phyloP scores from a whole-genome alignment of 345 rosid species.

The Syzygium grande region DNA sequence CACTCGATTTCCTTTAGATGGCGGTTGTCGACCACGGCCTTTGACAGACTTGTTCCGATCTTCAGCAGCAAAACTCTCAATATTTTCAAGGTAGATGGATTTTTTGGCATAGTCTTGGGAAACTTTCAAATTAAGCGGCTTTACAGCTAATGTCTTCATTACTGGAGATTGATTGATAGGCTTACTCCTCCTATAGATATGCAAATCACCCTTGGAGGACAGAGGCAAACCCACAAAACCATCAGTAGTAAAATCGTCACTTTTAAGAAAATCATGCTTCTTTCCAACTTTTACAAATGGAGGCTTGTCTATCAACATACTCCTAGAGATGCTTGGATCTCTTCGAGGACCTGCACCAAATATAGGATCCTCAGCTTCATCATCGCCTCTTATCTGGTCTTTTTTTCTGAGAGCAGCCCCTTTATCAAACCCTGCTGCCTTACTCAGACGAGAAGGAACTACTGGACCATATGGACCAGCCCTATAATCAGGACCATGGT shows the following conservation, averaged over 20 bases:
- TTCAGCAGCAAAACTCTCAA: conserved; percentile 32
- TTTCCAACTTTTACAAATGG: conserved; percentile 41
- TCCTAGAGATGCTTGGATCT: conserved; percentile 23
- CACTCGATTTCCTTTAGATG: conserved; percentile 39
- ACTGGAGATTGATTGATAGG: conserved; percentile 22
- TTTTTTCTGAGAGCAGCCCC: conserved; percentile 33
- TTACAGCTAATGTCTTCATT: conserved; percentile 15
- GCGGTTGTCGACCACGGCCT: conserved; percentile 19
- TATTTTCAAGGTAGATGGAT: conserved; percentile 30
- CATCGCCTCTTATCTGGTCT: conserved; percentile 37
- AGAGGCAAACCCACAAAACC: conserved; percentile 44
- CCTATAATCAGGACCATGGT: conserved; percentile 39
- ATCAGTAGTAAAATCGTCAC: conserved; percentile 32
- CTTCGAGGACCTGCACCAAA: conserved; percentile 51
- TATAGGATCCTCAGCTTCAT: conserved; percentile 50
- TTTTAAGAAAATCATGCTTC: conserved; percentile 37
- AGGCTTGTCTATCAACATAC: conserved; percentile 25
- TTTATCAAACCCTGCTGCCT: conserved; percentile 32
- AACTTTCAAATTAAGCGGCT: conserved; percentile 18
- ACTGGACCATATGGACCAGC: conserved; percentile 30
- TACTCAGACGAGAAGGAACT: conserved; percentile 28
- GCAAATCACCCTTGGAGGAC: conserved; percentile 43
- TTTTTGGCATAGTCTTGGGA: conserved; percentile 28
- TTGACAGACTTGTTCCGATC: conserved; percentile 53
- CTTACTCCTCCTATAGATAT: conserved; percentile 30